Conservation (phyloP, 495 filamentous ascomycete species). For the Aspergillus nanangensis region DNA sequence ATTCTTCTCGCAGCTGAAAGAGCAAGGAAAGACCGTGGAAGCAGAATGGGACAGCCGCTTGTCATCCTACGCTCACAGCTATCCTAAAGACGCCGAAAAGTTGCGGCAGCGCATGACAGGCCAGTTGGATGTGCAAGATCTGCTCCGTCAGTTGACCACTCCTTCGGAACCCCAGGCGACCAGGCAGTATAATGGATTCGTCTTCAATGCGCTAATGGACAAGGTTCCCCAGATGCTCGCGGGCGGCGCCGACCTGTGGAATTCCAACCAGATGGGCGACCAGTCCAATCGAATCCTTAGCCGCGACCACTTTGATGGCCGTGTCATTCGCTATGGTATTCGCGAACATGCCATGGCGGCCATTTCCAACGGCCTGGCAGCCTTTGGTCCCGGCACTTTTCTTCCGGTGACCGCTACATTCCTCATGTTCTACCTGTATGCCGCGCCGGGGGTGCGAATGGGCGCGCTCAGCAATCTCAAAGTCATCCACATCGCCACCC, state of each 20-base stretch:
- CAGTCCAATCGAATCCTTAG: neutral
- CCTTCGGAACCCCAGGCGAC: neutral
- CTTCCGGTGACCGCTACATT: constrained; percentile 34
- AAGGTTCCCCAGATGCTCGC: neutral
- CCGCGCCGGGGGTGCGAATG: constrained; percentile 47
- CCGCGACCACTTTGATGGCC: constrained; percentile 16
- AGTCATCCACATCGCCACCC: constrained; percentile 48
- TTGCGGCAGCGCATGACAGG: neutral
- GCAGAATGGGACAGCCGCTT: neutral
- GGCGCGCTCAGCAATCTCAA: constrained; percentile 42
- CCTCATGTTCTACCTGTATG: constrained; percentile 10
- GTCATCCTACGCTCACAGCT: neutral
- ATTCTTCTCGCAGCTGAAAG: neutral
- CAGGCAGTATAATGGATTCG: neutral
- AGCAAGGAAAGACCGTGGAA: neutral
- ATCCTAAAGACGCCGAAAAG: neutral
- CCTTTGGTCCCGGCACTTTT: constrained; percentile 34
- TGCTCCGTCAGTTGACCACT: neutral
- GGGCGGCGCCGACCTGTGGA: constrained; percentile 16
- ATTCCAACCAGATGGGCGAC: constrained; percentile 8
- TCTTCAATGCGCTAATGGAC: neutral
- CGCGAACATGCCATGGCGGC: constrained; percentile 49
- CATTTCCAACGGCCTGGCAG: constrained; percentile 45
- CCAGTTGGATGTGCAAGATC: neutral
- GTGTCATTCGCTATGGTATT: constrained; percentile 48